Base-by-base conservation (phyloP, 768 basidiomycete genomes). In the Tricholoma saponaceum region DNA sequence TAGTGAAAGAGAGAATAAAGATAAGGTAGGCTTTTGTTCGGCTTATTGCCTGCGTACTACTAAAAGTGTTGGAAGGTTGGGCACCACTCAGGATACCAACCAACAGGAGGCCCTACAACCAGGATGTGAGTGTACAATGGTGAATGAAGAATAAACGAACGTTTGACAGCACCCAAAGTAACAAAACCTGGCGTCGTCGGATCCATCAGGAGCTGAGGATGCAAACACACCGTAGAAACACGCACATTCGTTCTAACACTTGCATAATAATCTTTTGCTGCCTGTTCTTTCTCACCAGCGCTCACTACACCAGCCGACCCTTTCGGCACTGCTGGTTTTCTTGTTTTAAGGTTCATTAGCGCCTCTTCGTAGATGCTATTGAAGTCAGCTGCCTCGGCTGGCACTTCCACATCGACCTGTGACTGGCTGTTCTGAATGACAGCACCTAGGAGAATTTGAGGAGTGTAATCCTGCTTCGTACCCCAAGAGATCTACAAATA, bases 281-380 rank as follows among this genome's bases (percentile, higher is more conserved):
- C 81, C 60, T 85, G 81, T 62, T 92, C 89, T 66, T 79, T 84
- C 69, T 92, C 90, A 12, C 82, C 79, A 16, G 76, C 71, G 23
- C 70, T 81, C 58, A 72, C 70, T 33, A 63, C 67, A 4, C 64
- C 53, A 54, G 51, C 70, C 41, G 61, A 55, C 10, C 58, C 56
- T 57, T 72, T 74, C n/a, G 67, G 55, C 62, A 70, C 61, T 59
- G 67, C 62, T 65, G 72, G 62, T 63, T 82, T 83, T 52, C 81
- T 73, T 50, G 79, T 75, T 55, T 83, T 81, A 32, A 95, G 74
- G 64, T 92, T 92, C 30, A 81, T 80, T 39, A 95, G 74, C 0
- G 92, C 86, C 64, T 94, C 92, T 66, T 90, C 86, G 62, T 97
- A 95, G 39, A 91, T 84, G 49, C 81, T 83, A 67, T 94, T 90